Evolutionary conservation across 2,329 filamentous ascomycete genomes (phyloP).

Genomic region (Rugonectria rugulosa): DNA sequence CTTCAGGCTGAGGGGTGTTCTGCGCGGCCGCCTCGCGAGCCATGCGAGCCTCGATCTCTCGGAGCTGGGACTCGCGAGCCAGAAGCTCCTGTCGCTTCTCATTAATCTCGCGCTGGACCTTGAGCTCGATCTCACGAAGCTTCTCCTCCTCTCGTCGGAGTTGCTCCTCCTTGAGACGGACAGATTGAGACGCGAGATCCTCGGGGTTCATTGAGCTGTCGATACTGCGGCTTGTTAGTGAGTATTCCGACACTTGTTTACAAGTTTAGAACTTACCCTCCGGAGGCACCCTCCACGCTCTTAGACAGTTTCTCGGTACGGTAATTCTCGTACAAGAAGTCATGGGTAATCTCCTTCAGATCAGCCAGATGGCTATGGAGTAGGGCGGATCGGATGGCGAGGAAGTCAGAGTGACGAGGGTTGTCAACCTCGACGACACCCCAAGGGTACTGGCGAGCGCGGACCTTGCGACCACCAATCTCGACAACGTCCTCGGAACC

Average conservation of each 20-base stretch:
- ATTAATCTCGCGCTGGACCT: slow-evolving; percentile 99
- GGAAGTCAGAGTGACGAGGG: slow-evolving; percentile 97
- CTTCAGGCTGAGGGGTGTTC: slow-evolving; percentile 52
- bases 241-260: neutral
- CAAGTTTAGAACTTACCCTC: slow-evolving; percentile 72
- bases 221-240: slow-evolving; percentile 62
- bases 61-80: slow-evolving; percentile 96
- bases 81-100: slow-evolving; percentile 99
- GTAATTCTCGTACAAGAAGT: slow-evolving; percentile 99
- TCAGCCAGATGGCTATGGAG: slow-evolving; percentile 98
- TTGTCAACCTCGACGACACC: slow-evolving; percentile 99
- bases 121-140: slow-evolving; percentile 98
- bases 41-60: slow-evolving; percentile 99
- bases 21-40: slow-evolving; percentile 77
- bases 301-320: slow-evolving; percentile 99
- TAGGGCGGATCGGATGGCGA: slow-evolving; percentile 94
- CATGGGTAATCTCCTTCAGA: slow-evolving; percentile 99
- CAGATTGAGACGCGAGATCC: slow-evolving; percentile 94
- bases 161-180: slow-evolving; percentile 99
- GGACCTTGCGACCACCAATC: slow-evolving; percentile 89
- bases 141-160: slow-evolving; percentile 99
- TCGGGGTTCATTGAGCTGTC: slow-evolving; percentile 90
- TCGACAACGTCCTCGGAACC: slow-evolving; percentile 96
- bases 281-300: slow-evolving; percentile 91
- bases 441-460: slow-evolving; percentile 98